Conservation (phyloP, 2,329 filamentous ascomycete genomes). For the Fusarium haematococcum region DNA sequence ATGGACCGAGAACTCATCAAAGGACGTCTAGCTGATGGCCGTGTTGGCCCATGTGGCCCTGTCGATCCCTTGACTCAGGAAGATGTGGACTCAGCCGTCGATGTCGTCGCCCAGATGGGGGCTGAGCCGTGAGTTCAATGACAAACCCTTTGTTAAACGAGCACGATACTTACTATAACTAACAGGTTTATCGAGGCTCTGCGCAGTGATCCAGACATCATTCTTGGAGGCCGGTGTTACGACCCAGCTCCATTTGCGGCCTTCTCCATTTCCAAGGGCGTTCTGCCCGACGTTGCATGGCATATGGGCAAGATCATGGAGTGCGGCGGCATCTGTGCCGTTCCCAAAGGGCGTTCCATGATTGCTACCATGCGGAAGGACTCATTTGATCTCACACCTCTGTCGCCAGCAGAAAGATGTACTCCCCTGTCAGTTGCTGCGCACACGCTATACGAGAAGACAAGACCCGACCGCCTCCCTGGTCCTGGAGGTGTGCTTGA, state of each 20-base stretch:
- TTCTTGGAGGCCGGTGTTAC: slow-evolving; percentile 51
- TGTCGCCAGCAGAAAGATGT: slow-evolving; percentile 54
- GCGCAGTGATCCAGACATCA: slow-evolving; percentile 41
- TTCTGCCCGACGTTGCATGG: slow-evolving; percentile 50
- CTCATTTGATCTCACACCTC: slow-evolving; percentile 60
- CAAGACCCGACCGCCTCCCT: slow-evolving; percentile 59
- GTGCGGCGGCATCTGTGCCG: slow-evolving; percentile 60
- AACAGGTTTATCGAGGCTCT: slow-evolving; percentile 38
- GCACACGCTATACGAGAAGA: slow-evolving; percentile 66
- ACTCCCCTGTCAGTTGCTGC: slow-evolving; percentile 62
- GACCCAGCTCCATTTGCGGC: slow-evolving; percentile 56
- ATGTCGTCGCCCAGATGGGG: slow-evolving; percentile 41
- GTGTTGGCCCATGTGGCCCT: slow-evolving; percentile 49
- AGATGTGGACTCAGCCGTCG: slow-evolving; percentile 32
- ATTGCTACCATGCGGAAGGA: slow-evolving; percentile 54
- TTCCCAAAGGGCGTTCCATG: slow-evolving; percentile 58
- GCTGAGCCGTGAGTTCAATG: slow-evolving; percentile 33
- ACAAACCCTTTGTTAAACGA: neutral
- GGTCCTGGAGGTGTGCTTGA: slow-evolving; percentile 62
- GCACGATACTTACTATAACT: neutral
- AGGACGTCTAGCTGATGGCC: slow-evolving; percentile 37
- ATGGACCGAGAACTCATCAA: slow-evolving; percentile 47
- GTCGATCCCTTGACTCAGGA: slow-evolving; percentile 45
- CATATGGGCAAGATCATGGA: slow-evolving; percentile 69
- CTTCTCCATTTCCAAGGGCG: slow-evolving; percentile 49